Conservation (phyloP, 108 stramenopile genomes). For the Bacterosira constricta region DNA sequence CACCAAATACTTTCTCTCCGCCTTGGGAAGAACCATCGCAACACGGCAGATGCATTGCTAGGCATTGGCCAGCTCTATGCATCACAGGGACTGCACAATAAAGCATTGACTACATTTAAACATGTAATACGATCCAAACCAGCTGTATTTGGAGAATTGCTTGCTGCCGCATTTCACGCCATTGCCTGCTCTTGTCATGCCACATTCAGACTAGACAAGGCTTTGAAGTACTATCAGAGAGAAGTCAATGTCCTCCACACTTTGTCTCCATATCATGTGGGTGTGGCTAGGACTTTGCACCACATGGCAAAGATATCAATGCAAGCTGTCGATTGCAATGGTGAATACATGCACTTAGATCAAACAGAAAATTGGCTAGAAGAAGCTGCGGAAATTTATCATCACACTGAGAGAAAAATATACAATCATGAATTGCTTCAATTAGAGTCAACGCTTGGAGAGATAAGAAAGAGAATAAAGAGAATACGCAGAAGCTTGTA, state of each 20-base stretch:
- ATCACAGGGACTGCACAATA: slow-evolving; percentile 6
- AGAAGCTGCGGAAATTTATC: slow-evolving; percentile 20
- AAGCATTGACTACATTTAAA: neutral
- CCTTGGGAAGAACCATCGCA: slow-evolving; percentile 71
- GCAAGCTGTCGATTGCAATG: slow-evolving; percentile 11
- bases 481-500: no score
- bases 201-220: slow-evolving; percentile 21
- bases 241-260: slow-evolving; percentile 8
- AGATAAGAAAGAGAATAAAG: no score
- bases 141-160: neutral
- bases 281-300: slow-evolving; percentile 9
- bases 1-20: slow-evolving; percentile 76
- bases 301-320: slow-evolving; percentile 17
- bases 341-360: slow-evolving; percentile 7
- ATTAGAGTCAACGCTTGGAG: neutral
- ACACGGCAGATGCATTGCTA: slow-evolving; percentile 1
- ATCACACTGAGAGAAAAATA: neutral
- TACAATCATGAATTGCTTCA: neutral
- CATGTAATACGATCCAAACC: neutral
- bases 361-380: slow-evolving; percentile 77
- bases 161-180: slow-evolving; percentile 6
- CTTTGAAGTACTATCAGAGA: slow-evolving; percentile 7
- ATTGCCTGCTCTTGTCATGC: slow-evolving; percentile 11
- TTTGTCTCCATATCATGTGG: slow-evolving; percentile 7
- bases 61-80: slow-evolving; percentile 2